A percentile compares a stretch with the other conserved stretches of the same genome.
phyloP scores from a whole-genome alignment of 2,329 filamentous ascomycete genomes.

The Botrytis aclada region DNA sequence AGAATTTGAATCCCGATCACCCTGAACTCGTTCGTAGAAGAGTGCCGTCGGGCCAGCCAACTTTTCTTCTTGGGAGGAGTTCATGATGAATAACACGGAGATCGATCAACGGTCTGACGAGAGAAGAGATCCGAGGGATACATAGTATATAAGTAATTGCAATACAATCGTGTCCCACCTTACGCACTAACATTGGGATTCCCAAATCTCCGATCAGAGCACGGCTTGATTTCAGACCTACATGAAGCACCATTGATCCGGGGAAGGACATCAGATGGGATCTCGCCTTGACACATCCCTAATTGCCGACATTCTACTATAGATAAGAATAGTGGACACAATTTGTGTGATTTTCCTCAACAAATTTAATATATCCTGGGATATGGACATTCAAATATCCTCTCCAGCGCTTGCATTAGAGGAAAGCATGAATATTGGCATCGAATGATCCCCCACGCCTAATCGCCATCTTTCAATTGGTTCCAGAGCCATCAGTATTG shows the following conservation, averaged over 20 bases:
- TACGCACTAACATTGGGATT: background rate
- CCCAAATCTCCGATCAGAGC: background rate
- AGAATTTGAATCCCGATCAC: background rate
- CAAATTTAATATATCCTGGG: too few species aligned
- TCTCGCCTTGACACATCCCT: background rate
- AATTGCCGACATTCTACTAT: background rate
- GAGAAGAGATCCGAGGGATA: background rate
- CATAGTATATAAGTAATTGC: background rate
- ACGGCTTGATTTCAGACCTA: background rate
- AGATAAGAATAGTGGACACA: background rate
- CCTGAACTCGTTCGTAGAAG: background rate
- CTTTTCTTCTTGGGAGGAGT: background rate
- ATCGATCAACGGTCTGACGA: background rate
- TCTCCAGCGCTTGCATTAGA: background rate
- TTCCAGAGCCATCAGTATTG: accelerated
- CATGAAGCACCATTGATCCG: slow-evolving; percentile 1
- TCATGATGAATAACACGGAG: background rate
- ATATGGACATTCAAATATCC: background rate
- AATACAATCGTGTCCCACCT: background rate
- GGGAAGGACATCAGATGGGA: background rate
- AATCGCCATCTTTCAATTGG: background rate
- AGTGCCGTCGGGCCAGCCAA: background rate
- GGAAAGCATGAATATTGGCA: too few species aligned
- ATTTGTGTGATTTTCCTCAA: background rate
- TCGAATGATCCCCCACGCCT: background rate